Evolutionary conservation across 23 red algal genomes (phyloP), one percentile per base, ranked within the genome.

Genomic region (Gracilaria domingensis): DNA sequence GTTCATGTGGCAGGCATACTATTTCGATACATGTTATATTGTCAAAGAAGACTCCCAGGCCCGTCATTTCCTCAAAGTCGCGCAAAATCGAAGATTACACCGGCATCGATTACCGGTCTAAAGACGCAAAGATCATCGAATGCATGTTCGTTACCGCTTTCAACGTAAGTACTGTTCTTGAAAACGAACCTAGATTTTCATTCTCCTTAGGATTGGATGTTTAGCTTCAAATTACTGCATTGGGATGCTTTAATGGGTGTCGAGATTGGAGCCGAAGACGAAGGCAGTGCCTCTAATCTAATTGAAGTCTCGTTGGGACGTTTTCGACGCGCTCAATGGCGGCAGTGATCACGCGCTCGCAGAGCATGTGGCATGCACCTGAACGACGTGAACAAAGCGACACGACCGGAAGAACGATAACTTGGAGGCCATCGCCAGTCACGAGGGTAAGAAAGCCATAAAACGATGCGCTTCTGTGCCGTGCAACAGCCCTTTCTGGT

Each of bases 181-280:
- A 93, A 70, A 87, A 95, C 14, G 93, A 91, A 30, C 97, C 97
- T 25, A 98, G 93, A 66, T 90, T 91, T 47, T 89, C 44, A 82
- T 98, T 96, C 81, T 98, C 97, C 14, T 95, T 90, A 20, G 97
- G 97, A 25, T 95, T 85, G 7, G 97, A 98, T 24, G 97, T 93
- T 38, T 18, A 98, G 79, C 12, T 89, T 95, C 11, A 98, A 85
- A 79, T 94, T 73, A 96, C 97, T 12, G 97, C 97, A 17, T n/a
- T n/a, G 93, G 97, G 59, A 98, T 98, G 66, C 95, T 98, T 84
- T 95, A 88, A 88, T 98, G 93, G 30, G 97, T 98, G 61, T 98
- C 97, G 34, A 98, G 95, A 74, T 98, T 98, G 76, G 95, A 90
- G 57, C 86, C 35, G 3, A 95, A 90, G 7, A 98, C 97, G 42